Evolutionary conservation across 176 grass and related monocot genomes (phyloP), one percentile per base, ranked within the genome.

Genomic region (Ampelocalamus luodianensis): DNA sequence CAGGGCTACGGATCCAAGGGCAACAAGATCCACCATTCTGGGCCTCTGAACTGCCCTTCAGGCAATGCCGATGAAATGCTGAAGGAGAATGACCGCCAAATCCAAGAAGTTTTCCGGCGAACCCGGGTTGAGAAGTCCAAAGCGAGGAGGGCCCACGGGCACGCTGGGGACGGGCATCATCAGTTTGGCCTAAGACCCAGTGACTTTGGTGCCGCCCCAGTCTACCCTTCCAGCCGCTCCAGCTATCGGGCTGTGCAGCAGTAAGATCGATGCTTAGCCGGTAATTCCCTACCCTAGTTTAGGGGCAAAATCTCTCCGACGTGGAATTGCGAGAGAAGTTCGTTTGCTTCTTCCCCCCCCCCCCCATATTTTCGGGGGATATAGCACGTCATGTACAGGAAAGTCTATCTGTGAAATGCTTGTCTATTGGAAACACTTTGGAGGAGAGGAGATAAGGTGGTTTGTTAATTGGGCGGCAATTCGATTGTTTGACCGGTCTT

Each of bases 41-140:
- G 97, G 34, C 97, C 97, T 4, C 88, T 99, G 24, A 75, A 80
- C 46, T 87, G 88, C 53, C 87, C 91, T 67, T 89, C 96, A 18
- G 93, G 91, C 37, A 96, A 94, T 51, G 93, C 90, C 0, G 97
- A 99, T 51, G 86, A 94, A 76, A 99, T 99, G 88, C 90, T 99
- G 85, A 99, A 99, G 90, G 93, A 99, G 50, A 94, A 99, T 37
- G 97, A 99, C 72, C 91, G 93, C 48, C 93, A 99, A 16, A 99
- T 99, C 75, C 91, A 94, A 79, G 88, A 96, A 79, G 93, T 92
- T 13, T 91, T 89, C 84, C 82, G 97, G 50, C 86, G 91, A 59
- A 86, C 97, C 36, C 84, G 97, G 76, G 85, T 86, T 17, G 88
- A 92, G 50, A 99, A 94, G 76, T 94, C 93, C 14, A 86, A 85